These are phyloP conservation scores for Mollisia scopiformis DNA, from an alignment of 2,329 filamentous ascomycete species.

Conservation along the genomic window DNA sequence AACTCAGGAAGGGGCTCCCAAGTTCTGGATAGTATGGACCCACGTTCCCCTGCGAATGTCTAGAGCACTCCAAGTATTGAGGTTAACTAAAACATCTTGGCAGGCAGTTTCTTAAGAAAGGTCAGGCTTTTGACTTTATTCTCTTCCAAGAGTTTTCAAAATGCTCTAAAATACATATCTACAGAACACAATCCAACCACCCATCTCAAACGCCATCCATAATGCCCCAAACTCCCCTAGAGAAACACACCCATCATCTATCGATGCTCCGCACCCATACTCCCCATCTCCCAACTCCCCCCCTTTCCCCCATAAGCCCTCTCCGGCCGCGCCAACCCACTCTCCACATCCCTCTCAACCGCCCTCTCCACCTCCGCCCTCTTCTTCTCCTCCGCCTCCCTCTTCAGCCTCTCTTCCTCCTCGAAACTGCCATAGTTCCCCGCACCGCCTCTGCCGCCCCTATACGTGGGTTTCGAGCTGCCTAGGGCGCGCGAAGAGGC, in stretches of 20 bases:
- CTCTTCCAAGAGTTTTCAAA: neutral
- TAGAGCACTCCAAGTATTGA: too few species aligned
- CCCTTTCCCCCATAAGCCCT: slow-evolving; percentile 42
- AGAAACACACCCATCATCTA: neutral
- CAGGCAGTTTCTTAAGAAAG: too few species aligned
- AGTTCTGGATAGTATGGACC: too few species aligned
- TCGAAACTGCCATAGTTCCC: slow-evolving; percentile 52
- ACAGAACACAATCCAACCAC: neutral
- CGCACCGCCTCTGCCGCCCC: slow-evolving; percentile 56
- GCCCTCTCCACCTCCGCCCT: slow-evolving; percentile 46
- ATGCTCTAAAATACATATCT: neutral
- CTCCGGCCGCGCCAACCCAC: slow-evolving; percentile 49
- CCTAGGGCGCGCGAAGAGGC: slow-evolving; percentile 7
- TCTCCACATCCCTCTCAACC: slow-evolving; percentile 50
- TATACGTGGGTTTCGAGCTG: slow-evolving; percentile 16
- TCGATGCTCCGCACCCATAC: neutral
- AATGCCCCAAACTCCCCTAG: neutral
- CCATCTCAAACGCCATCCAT: neutral
- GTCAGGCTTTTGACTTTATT: neutral
- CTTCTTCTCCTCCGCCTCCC: slow-evolving; percentile 37
- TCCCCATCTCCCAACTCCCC: slow-evolving; percentile 17
- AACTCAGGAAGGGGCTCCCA: too few species aligned
- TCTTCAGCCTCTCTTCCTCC: slow-evolving; percentile 28
- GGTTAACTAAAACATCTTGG: too few species aligned
- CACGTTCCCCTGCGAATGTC: too few species aligned